A percentile compares a stretch with the other conserved stretches of the same genome.
These are phyloP conservation scores for Brettanomyces custersianus DNA, from an alignment of 805 yeast genomes.

Conservation along the genomic window DNA sequence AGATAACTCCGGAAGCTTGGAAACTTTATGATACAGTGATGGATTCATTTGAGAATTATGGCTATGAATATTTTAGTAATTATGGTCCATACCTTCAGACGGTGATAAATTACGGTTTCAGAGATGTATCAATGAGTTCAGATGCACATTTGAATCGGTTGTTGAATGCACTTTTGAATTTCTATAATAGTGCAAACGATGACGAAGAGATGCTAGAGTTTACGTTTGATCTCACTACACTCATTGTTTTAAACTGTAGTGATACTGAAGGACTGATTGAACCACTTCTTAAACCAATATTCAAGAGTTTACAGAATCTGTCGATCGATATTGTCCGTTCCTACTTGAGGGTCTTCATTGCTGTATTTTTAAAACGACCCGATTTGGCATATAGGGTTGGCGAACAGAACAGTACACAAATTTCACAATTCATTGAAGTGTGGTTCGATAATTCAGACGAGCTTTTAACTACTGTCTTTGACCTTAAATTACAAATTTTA, in stretches of 20 bases:
- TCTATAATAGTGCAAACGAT: constrained; percentile 12
- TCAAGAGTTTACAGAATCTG: constrained; percentile 26
- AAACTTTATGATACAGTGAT: constrained; percentile 29
- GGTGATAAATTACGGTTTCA: constrained; percentile 37
- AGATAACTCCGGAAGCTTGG: constrained; percentile 37
- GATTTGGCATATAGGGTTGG: background rate
- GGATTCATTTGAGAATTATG: constrained; percentile 42
- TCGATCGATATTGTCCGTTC: constrained; percentile 1
- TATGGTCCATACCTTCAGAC: constrained; percentile 42
- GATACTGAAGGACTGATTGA: constrained; percentile 10
- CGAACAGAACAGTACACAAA: background rate
- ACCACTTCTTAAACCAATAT: constrained; percentile 18
- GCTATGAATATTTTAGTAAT: constrained; percentile 39
- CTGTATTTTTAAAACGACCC: constrained; percentile 2
- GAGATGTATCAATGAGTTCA: constrained; percentile 7
- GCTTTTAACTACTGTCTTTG: constrained; percentile 41
- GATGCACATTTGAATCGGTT: constrained; percentile 14
- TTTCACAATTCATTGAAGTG: constrained; percentile 31
- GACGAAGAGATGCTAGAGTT: constrained; percentile 17
- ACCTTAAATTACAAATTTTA: constrained; percentile 43
- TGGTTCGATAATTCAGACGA: constrained; percentile 41
- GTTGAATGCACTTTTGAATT: constrained; percentile 14
- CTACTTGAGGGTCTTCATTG: constrained; percentile 1
- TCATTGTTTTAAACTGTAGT: constrained; percentile 2
- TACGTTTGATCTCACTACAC: constrained; percentile 10